Percentiles rank a stretch among this genome's conserved stretches.
Conservation (phyloP, 106 monocot species). For the Dendrobium huoshanense region DNA sequence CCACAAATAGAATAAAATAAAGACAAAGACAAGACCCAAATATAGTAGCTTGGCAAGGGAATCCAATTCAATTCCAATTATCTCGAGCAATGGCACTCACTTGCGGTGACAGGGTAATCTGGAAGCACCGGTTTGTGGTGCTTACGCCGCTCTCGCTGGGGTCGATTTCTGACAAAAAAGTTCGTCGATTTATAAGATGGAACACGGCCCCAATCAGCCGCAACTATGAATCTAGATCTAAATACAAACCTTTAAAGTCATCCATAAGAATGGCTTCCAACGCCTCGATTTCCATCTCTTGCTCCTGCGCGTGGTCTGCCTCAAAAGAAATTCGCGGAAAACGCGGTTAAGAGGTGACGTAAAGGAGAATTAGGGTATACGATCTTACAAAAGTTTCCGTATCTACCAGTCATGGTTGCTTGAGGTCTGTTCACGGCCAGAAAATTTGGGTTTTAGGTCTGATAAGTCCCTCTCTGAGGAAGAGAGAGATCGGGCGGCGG, state of each 20-base stretch:
- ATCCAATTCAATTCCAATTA: neutral
- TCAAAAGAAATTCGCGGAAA: neutral
- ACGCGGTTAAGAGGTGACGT: neutral
- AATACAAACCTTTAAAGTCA: conserved; percentile 35
- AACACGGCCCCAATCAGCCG: neutral
- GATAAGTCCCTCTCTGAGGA: neutral
- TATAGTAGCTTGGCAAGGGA: neutral
- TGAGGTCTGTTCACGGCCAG: neutral
- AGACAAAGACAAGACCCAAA: neutral
- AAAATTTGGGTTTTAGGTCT: neutral
- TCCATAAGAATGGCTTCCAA: conserved; percentile 75
- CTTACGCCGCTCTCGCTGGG: conserved; percentile 40
- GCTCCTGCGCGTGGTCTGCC: conserved; percentile 60
- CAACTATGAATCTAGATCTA: neutral
- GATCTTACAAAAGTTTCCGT: neutral
- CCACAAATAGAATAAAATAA: neutral
- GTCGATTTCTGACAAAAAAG: conserved; percentile 43
- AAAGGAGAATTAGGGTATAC: neutral
- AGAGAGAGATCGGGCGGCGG: neutral
- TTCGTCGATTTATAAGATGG: neutral
- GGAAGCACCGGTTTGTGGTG: conserved; percentile 48
- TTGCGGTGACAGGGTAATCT: conserved; percentile 42
- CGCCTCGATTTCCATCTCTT: conserved; percentile 82
- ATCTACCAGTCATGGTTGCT: conserved; percentile 3
- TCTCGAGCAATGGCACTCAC: conserved; percentile 11